These are phyloP conservation scores for Ophiostoma ips DNA, from an alignment of 2,329 filamentous ascomycete species.

Conservation along the genomic window DNA sequence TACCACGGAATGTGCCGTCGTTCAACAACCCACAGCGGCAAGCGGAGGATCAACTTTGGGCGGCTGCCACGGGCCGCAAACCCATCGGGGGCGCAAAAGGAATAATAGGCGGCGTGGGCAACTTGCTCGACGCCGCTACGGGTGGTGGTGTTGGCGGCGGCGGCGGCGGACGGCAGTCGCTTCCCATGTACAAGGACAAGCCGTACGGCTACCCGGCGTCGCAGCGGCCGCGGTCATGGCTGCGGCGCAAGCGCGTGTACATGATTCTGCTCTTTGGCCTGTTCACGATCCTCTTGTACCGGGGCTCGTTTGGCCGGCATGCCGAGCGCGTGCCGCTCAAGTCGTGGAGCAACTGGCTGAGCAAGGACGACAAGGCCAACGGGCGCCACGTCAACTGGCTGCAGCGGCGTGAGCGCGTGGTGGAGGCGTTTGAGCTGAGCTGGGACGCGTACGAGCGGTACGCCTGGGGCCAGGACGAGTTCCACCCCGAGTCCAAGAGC, in stretches of 20 bases:
- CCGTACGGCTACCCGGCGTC: slow-evolving; percentile 60
- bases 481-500: slow-evolving; percentile 65
- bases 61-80: slow-evolving; percentile 22
- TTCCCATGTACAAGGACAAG: slow-evolving; percentile 99
- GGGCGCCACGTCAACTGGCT: slow-evolving; percentile 52
- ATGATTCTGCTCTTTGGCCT: slow-evolving; percentile 37
- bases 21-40: slow-evolving; percentile 51
- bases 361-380: slow-evolving; percentile 29
- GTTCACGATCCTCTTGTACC: slow-evolving; percentile 53
- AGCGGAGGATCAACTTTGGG: slow-evolving; percentile 54
- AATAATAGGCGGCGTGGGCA: slow-evolving; percentile 48
- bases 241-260: slow-evolving; percentile 49
- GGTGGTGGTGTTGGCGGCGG: slow-evolving; percentile 6
- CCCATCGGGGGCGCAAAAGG: slow-evolving; percentile 15
- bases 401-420: slow-evolving; percentile 63
- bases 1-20: slow-evolving; percentile 56
- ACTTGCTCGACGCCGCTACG: slow-evolving; percentile 43
- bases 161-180: slow-evolving; percentile 24
- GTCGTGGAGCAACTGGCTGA: slow-evolving; percentile 42
- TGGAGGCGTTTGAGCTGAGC: slow-evolving; percentile 78
- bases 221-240: slow-evolving; percentile 43
- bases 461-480: slow-evolving; percentile 89
- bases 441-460: slow-evolving; percentile 89
- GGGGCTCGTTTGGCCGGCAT: slow-evolving; percentile 41
- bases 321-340: slow-evolving; percentile 22